A percentile compares a stretch with the other conserved stretches of the same genome.
Evolutionary conservation across 164 flowering plant species (phyloP).

Genomic region (Chloranthus sessilifolius): DNA sequence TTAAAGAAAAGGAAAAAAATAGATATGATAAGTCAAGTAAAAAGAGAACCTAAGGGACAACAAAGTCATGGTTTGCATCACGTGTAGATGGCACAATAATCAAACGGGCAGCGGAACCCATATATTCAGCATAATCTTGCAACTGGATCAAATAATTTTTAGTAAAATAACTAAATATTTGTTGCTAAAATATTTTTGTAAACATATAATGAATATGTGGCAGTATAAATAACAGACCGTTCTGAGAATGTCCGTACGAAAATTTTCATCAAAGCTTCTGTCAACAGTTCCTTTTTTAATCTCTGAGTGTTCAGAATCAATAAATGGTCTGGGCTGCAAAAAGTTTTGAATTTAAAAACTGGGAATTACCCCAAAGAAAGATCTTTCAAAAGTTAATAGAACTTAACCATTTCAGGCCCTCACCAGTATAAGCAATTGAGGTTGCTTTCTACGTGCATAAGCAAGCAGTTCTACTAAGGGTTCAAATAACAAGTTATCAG

Average conservation of each 20-base stretch:
- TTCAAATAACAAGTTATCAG: conserved; percentile 85
- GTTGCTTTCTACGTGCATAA: conserved; percentile 77
- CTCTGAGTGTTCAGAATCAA: conserved; percentile 95
- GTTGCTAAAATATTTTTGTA: no score
- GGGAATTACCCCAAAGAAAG: conserved; percentile 4
- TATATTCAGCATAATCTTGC: conserved; percentile 75
- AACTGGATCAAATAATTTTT: no score
- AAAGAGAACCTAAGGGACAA: conserved; percentile 83
- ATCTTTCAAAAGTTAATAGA: not conserved
- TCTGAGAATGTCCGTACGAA: conserved; percentile 58
- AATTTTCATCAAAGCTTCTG: conserved; percentile 69
- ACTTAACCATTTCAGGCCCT: conserved; percentile 5
- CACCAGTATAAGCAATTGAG: conserved; percentile 88
- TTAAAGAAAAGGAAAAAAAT: no score
- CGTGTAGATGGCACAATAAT: conserved; percentile 83
- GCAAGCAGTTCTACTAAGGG: conserved; percentile 81
- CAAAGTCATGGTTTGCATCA: conserved; percentile 91
- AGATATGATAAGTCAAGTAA: conserved; percentile 1
- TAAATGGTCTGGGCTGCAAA: conserved; percentile 87
- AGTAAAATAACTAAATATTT: no score
- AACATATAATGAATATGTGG: no score
- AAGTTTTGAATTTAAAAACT: conserved; percentile 1
- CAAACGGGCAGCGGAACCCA: conserved; percentile 76
- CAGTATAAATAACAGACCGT: conserved; percentile 43
- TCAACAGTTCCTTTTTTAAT: conserved; percentile 62